Percentiles rank a stretch among this genome's conserved stretches.
These are phyloP conservation scores for Saccharomycopsis sp. DNA, from an alignment of 805 yeast species.

Conservation along the genomic window DNA sequence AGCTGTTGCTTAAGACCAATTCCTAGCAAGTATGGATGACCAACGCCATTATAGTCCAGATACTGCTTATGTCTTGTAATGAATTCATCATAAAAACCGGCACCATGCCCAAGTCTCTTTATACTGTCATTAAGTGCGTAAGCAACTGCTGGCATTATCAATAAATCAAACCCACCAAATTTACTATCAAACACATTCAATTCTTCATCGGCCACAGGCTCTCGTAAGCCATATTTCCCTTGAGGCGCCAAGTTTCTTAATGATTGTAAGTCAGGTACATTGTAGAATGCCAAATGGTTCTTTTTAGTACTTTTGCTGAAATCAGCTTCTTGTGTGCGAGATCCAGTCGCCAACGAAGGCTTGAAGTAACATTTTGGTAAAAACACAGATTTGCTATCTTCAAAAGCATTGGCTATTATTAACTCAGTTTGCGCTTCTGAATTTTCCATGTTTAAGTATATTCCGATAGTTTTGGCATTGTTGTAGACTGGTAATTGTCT, in stretches of 20 bases:
- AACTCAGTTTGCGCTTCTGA: constrained; percentile 59
- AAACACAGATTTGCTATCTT: constrained; percentile 43
- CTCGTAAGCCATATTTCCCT: constrained; percentile 62
- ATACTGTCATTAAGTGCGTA: constrained; percentile 41
- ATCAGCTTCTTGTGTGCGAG: not conserved
- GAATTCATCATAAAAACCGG: constrained; percentile 84
- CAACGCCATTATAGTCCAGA: not conserved
- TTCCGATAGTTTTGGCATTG: constrained; percentile 45
- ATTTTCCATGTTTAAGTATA: constrained; percentile 71
- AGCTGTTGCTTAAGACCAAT: constrained; percentile 61
- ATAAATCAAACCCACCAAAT: constrained; percentile 52
- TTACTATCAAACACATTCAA: constrained; percentile 18
- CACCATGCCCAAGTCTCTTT: constrained; percentile 82
- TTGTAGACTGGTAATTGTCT: constrained; percentile 32
- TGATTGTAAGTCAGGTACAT: constrained; percentile 35
- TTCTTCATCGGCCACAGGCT: constrained; percentile 46
- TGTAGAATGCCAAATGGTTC: constrained; percentile 45
- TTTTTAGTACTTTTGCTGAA: constrained; percentile 13
- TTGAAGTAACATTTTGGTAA: constrained; percentile 46
- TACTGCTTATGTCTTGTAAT: constrained; percentile 39
- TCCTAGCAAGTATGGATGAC: constrained; percentile 46
- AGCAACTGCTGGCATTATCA: constrained; percentile 83
- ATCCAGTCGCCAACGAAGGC: constrained; percentile 32
- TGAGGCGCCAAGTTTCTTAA: constrained; percentile 48
- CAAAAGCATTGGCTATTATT: constrained; percentile 47